Evolutionary conservation across 2,329 filamentous ascomycete species (phyloP).

Genomic region (Akanthomyces dipterigenus): DNA sequence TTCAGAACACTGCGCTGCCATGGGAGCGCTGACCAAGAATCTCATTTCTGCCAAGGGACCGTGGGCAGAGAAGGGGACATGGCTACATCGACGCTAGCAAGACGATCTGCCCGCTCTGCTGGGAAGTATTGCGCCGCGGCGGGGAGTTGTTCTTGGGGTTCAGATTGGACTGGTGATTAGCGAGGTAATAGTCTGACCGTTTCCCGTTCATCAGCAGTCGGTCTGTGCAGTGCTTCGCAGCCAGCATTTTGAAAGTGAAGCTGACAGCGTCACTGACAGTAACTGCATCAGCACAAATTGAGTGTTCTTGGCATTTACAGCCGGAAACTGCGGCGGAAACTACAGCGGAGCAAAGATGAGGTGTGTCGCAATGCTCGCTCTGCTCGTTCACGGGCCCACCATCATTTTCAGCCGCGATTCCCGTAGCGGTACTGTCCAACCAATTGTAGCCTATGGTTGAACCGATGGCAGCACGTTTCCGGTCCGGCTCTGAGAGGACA

Average conservation of each 20-base stretch:
- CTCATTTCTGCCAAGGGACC: not conserved
- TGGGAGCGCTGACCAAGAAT: not conserved
- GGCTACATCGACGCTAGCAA: constrained; percentile 7
- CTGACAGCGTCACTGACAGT: not conserved
- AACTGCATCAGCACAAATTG: not conserved
- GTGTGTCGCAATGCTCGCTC: not conserved
- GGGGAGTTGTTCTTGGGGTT: not conserved
- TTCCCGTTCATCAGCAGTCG: too few species aligned
- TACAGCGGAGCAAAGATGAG: not conserved
- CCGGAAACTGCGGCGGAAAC: not conserved
- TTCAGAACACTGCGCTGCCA: not conserved
- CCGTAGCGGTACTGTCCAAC: not conserved
- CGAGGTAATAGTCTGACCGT: not conserved
- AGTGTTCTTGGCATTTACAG: not conserved
- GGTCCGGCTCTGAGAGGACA: not conserved
- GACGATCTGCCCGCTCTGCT: not conserved
- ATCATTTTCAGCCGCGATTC: constrained; percentile 3
- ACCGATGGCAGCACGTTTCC: constrained; percentile 3
- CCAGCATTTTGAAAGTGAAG: too few species aligned
- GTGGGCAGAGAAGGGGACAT: not conserved
- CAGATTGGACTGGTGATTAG: not conserved
- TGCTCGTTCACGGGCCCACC: constrained; percentile 3
- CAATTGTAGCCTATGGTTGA: not conserved
- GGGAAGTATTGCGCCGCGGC: not conserved
- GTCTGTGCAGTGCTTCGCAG: not conserved